Percentiles rank a stretch among this genome's conserved stretches.
Evolutionary conservation across 2,329 filamentous ascomycete species (phyloP).

Genomic region (Aspergillus udagawae): DNA sequence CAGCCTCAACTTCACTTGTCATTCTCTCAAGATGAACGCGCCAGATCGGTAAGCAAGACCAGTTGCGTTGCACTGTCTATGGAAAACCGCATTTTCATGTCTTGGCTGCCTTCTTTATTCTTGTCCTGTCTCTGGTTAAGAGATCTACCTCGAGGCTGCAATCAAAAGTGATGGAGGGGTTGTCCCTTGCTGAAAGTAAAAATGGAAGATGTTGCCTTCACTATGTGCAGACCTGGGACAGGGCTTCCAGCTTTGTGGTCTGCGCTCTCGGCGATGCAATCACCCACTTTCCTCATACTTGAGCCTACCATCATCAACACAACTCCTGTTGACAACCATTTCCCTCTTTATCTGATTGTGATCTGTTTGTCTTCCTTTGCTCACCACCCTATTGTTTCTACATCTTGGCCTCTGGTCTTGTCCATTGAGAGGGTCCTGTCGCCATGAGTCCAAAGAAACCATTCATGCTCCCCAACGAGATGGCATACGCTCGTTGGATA

Average conservation of each 20-base stretch:
- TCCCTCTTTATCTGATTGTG: not conserved
- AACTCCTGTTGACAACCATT: not conserved
- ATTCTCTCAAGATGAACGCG: not conserved
- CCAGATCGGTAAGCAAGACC: conserved; percentile 1
- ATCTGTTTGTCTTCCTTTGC: not conserved
- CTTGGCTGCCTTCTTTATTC: not conserved
- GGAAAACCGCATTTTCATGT: not conserved
- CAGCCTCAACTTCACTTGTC: not conserved
- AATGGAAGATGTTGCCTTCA: not conserved
- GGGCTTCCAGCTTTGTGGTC: not conserved
- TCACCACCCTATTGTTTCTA: not conserved
- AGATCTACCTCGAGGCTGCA: not conserved
- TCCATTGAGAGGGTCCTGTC: not conserved
- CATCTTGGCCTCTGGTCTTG: not conserved
- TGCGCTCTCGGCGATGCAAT: not conserved
- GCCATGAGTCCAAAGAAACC: conserved; percentile 12
- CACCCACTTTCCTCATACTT: not conserved
- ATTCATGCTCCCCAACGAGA: conserved; percentile 15
- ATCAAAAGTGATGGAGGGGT: not conserved
- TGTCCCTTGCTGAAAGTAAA: not conserved
- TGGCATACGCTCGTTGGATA: conserved; percentile 15
- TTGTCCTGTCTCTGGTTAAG: not conserved
- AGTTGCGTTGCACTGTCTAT: not conserved
- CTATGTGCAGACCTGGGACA: not conserved
- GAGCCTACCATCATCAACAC: not conserved